Percentiles rank a stretch among this genome's conserved stretches.
Evolutionary conservation across 2,329 filamentous ascomycete species (phyloP).

Genomic region (Neobulgaria alba): DNA sequence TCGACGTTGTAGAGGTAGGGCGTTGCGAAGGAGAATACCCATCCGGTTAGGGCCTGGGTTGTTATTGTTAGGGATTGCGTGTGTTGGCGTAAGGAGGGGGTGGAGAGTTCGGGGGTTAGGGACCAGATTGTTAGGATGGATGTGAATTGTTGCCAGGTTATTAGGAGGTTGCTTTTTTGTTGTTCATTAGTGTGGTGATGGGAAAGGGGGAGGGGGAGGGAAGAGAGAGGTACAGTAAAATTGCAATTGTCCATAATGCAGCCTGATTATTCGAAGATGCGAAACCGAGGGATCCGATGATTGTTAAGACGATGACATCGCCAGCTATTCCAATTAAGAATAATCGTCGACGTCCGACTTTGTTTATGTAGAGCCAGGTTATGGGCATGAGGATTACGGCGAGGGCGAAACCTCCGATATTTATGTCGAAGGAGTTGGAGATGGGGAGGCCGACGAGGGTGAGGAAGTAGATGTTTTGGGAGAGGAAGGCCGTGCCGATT

Average conservation of each 20-base stretch:
- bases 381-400: constrained; percentile 13
- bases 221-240: constrained; percentile 10
- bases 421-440: constrained; percentile 20
- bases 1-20: constrained; percentile 36
- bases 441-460: constrained; percentile 11
- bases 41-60: constrained; percentile 14
- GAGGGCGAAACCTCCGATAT: constrained; percentile 15
- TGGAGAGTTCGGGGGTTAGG: constrained; percentile 17
- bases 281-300: constrained; percentile 14
- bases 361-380: constrained; percentile 12
- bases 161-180: constrained; percentile 20
- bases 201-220: neutral
- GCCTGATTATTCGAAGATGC: constrained; percentile 2
- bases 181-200: neutral
- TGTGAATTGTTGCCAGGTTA: constrained; percentile 16
- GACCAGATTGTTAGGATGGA: constrained; percentile 11
- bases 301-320: constrained; percentile 11
- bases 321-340: constrained; percentile 23
- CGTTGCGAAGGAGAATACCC: constrained; percentile 29
- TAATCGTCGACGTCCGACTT: constrained; percentile 30
- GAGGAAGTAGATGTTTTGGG: constrained; percentile 20
- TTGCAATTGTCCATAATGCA: constrained; percentile 13
- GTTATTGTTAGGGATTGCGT: constrained; percentile 16
- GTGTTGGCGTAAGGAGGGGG: constrained; percentile 14
- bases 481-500: constrained; percentile 25